A percentile compares a stretch with the other conserved stretches of the same genome.
Conservation (phyloP, 345 rosid species). For the Boechera divaricarpa region DNA sequence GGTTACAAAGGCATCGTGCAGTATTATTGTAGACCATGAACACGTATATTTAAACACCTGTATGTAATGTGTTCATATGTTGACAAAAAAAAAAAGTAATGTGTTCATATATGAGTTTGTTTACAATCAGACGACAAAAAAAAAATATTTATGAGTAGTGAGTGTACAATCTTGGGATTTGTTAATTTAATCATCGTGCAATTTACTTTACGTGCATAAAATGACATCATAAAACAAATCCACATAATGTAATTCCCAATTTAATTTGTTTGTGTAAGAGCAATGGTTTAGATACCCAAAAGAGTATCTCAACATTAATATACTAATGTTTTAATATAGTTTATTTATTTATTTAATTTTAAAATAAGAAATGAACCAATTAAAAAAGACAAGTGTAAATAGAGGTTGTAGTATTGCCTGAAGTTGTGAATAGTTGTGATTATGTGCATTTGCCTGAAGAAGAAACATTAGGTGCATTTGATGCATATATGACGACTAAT, state of each 20-base stretch:
- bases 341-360: neutral
- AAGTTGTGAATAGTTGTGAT: neutral
- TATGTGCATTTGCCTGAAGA: neutral
- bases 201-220: neutral
- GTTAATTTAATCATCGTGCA: neutral
- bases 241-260: neutral
- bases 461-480: neutral
- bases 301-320: no score
- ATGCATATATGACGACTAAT: neutral
- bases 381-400: no score
- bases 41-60: neutral
- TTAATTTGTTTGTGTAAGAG: neutral
- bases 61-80: no score
- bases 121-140: neutral
- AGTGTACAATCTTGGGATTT: neutral
- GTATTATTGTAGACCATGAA: constrained; percentile 29
- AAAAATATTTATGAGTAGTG: neutral
- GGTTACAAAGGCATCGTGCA: constrained; percentile 31
- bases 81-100: neutral
- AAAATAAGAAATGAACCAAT: neutral
- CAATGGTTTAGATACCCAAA: no score
- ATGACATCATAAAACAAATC: neutral
- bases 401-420: no score
- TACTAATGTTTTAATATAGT: no score
- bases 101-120: neutral